Base-by-base conservation (phyloP, 176 grass and related monocot species). In the Hordeum marinum region DNA sequence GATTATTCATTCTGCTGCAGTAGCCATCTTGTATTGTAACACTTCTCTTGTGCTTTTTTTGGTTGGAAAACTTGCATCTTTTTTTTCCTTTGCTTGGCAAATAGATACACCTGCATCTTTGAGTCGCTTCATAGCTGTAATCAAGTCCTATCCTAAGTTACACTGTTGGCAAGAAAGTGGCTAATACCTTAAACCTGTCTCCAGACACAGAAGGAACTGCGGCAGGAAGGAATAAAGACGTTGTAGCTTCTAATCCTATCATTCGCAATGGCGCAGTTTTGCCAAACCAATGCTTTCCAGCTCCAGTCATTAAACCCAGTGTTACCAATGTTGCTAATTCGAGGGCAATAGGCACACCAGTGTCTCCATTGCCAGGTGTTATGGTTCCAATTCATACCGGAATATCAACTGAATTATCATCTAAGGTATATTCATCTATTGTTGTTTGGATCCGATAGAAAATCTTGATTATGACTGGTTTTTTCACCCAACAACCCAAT, bases 301-400 rank as follows among this genome's bases (percentile, higher is more conserved):
- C 82, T 70, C 85, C 89, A 84, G 87, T 82, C 57, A 90, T 90
- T 79, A 94, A 91, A 66, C 79, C 84, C 37, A 82, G 34, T 81
- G 76, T 71, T 70, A 75, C 89, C 66, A 86, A 69, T 90, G 71
- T 63, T 65, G 77, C 69, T 81, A 85, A 87, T 27, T 81, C 86
- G 3, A 86, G 88, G 70, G 83, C 57, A 67, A 41, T 84, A 27
- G 83, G 87, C 43, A 76, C 93, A 68, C 46, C 85, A 0, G 65
- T 88, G 48, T 75, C 85, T 80, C 82, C 70, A 58, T 52, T 71
- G 48, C 67, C 80, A 42, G 75, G 69, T 64, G 70, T 64, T 54
- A 78, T 88, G 21, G 26, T 90, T 43, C 80, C 85, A 34, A 27
- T 68, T 79, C 87, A 87, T 58, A 80, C 48, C 17, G 85, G 86